phyloP scores from a whole-genome alignment of 257 asterid species.

The Solanum tarijense region DNA sequence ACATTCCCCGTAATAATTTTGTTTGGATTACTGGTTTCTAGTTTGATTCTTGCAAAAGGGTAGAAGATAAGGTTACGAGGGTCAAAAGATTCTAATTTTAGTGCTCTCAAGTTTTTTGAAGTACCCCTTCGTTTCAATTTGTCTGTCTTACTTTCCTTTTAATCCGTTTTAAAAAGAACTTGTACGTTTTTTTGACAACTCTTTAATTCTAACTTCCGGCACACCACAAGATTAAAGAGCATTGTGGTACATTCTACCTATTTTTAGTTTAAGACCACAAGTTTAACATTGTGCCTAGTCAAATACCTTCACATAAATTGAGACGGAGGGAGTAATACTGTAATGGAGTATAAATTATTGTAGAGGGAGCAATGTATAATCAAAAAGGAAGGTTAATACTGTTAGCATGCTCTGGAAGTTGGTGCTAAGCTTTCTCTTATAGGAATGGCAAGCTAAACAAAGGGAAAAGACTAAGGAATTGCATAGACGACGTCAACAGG shows the following conservation, averaged over 20 bases:
- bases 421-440: constrained; percentile 11
- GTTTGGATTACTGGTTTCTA: neutral
- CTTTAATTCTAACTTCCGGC: neutral
- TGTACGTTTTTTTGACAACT: neutral
- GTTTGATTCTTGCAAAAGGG: neutral
- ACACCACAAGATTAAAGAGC: neutral
- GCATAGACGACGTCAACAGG: constrained; percentile 44
- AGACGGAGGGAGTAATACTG: neutral
- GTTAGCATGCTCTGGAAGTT: neutral
- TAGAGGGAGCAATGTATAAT: neutral
- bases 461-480: constrained; percentile 85
- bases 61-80: neutral
- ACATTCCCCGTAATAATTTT: neutral
- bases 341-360: neutral
- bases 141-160: neutral
- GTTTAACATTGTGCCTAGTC: neutral
- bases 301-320: neutral
- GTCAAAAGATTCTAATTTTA: neutral
- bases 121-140: neutral
- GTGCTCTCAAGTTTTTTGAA: neutral
- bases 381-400: neutral
- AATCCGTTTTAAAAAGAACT: neutral
- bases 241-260: too few species aligned
- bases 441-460: constrained; percentile 99
- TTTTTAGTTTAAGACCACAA: neutral